A percentile compares a stretch with the other conserved stretches of the same genome.
Conservation (phyloP, 2,329 filamentous ascomycete genomes). For the Chrysoporthe deuterocubensis region DNA sequence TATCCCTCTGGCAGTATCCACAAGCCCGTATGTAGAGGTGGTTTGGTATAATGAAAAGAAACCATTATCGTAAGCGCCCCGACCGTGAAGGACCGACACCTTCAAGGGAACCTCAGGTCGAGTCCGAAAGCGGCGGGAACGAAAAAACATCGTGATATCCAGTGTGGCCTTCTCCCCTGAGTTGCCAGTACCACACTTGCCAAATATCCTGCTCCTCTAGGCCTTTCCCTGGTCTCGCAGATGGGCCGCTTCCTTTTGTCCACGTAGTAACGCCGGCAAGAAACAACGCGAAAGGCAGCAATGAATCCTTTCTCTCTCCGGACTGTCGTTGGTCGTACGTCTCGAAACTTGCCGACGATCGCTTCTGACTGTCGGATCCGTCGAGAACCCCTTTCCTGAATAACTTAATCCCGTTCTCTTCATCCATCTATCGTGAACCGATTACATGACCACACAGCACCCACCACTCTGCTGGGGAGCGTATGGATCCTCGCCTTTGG, state of each 20-base stretch:
- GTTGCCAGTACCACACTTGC: slow-evolving; percentile 6
- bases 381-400: slow-evolving; percentile 24
- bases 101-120: slow-evolving; percentile 9
- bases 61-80: slow-evolving; percentile 32
- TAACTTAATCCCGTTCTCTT: slow-evolving; percentile 24
- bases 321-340: slow-evolving; percentile 24
- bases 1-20: slow-evolving; percentile 29
- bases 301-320: slow-evolving; percentile 17
- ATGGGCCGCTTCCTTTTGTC: slow-evolving; percentile 23
- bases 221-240: slow-evolving; percentile 23
- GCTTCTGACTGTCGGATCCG: slow-evolving; percentile 11
- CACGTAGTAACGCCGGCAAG: slow-evolving; percentile 29
- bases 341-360: slow-evolving; percentile 26
- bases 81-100: slow-evolving; percentile 15
- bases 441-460: slow-evolving; percentile 94
- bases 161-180: slow-evolving; percentile 15
- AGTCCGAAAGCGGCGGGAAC: slow-evolving; percentile 16
- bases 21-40: slow-evolving; percentile 27
- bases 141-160: slow-evolving; percentile 20
- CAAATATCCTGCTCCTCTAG: slow-evolving; percentile 13
- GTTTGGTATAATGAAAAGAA: slow-evolving; percentile 33
- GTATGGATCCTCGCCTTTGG: slow-evolving; percentile 97
- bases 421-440: slow-evolving; percentile 23
- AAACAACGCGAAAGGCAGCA: slow-evolving; percentile 28
- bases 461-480: slow-evolving; percentile 90